Evolutionary conservation across 169 alveolate genomes (phyloP), one percentile per base, ranked within the genome.

Genomic region (Cryptosporidium sp.): DNA sequence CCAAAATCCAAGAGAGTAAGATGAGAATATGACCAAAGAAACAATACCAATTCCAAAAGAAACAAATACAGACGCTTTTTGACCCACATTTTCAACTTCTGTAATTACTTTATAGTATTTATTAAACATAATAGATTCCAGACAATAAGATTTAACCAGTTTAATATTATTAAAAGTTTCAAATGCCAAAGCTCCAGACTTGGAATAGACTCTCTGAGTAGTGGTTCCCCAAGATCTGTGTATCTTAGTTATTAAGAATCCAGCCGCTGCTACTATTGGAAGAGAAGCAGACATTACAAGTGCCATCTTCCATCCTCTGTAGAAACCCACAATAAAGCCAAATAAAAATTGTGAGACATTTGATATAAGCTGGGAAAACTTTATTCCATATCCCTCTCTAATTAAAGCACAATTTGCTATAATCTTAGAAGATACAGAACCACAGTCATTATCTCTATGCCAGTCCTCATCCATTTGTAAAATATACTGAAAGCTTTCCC

Each of bases 1-100:
- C 94, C 94, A 92, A 73, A 92, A 86, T 21, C 91, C 89, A 35
- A 92, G 87, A 33, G 92, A 86, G 69, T 92, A 85, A 35, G 92
- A 80, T 33, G 85, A 61, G 61, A 84, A 92, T 0, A 85, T 62
- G 1, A 85, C 86, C 12, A 80, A 44, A 26, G 89, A 80, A 16
- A 80, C 89, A 45, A 80, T 3, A 12, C 89, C 89, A 75, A 80
- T 80, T 18, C 89, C 89, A 23, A 80, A 44, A 4, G 89, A 60
- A 39, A 80, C 68, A 21, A 67, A 44, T 29, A 65, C 18, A 12
- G 89, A 80, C 14, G 89, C 89, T 31, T 48, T 60, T 62, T 37
- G 48, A 10, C 89, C 89, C 2, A 60, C 65, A 31, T 39, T 62
- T 31, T 80, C 89, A 12, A 80, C 89, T 37, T 80, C 69, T 2